Conservation (phyloP, 106 monocot genomes). For the Dendrobium chrysotoxum region DNA sequence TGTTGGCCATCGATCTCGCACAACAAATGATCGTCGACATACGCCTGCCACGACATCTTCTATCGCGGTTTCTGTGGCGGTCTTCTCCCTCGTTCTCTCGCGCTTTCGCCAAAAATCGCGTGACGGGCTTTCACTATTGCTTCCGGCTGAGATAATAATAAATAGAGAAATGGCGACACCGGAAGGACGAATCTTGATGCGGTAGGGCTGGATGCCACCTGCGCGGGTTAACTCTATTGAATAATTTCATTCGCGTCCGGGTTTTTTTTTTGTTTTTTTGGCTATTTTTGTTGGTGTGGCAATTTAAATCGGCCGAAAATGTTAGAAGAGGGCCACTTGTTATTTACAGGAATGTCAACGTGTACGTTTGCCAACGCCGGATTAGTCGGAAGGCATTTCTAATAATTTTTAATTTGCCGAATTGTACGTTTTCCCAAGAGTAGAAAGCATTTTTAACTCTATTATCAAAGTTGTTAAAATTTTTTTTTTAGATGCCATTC, state of each 20-base stretch:
- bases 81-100: neutral
- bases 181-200: neutral
- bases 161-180: neutral
- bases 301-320: no score
- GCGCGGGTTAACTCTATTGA: neutral
- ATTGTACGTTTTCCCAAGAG: no score
- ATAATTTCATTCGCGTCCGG: neutral
- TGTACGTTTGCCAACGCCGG: no score
- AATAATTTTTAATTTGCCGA: no score
- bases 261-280: neutral
- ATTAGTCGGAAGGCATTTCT: no score
- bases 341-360: no score
- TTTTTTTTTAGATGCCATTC: no score
- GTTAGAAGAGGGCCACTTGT: no score
- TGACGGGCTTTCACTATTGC: neutral
- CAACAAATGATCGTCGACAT: conserved; percentile 18
- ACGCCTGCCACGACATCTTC: conserved; percentile 17
- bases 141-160: neutral
- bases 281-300: no score
- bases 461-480: no score
- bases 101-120: neutral
- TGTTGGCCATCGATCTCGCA: conserved; percentile 14
- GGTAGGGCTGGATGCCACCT: neutral
- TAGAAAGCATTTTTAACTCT: no score
- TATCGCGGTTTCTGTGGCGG: neutral